phyloP scores from a whole-genome alignment of 2,329 filamentous ascomycete genomes.

The Byssothecium circinans region DNA sequence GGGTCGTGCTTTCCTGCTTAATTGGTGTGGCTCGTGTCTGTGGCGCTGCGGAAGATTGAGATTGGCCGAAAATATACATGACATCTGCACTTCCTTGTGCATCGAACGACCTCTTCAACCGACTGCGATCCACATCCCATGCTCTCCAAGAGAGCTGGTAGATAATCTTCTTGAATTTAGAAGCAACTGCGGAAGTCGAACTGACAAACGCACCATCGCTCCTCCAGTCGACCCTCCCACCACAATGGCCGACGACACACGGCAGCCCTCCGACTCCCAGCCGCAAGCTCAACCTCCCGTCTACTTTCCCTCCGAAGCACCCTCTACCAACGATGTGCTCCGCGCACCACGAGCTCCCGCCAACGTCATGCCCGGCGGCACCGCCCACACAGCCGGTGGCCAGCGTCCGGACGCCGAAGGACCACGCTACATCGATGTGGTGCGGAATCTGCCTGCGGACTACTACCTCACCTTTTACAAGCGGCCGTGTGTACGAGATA shows the following conservation, averaged over 20 bases:
- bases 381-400: slow-evolving; percentile 64
- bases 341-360: slow-evolving; percentile 27
- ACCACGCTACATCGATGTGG: slow-evolving; percentile 58
- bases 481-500: slow-evolving; percentile 80
- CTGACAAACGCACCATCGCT: neutral
- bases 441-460: slow-evolving; percentile 66
- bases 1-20: too few relatives aligned
- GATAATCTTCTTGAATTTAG: too few relatives aligned
- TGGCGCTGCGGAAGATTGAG: neutral
- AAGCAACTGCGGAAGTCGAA: too few relatives aligned
- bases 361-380: slow-evolving; percentile 55
- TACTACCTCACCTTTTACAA: slow-evolving; percentile 75
- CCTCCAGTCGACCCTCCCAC: slow-evolving; percentile 13
- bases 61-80: slow-evolving; percentile 20
- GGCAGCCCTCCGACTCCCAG: slow-evolving; percentile 31
- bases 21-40: slow-evolving; percentile 18
- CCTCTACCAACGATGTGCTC: slow-evolving; percentile 6
- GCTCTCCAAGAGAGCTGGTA: too few relatives aligned
- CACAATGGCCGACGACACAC: slow-evolving; percentile 52
- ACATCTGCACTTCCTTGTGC: slow-evolving; percentile 10
- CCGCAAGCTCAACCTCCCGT: neutral
- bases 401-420: slow-evolving; percentile 26
- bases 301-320: slow-evolving; percentile 1
- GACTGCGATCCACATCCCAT: slow-evolving; percentile 1
- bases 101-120: slow-evolving; percentile 4